These are phyloP conservation scores for Aquanectria penicillioides DNA, from an alignment of 2,329 filamentous ascomycete genomes.

Conservation along the genomic window DNA sequence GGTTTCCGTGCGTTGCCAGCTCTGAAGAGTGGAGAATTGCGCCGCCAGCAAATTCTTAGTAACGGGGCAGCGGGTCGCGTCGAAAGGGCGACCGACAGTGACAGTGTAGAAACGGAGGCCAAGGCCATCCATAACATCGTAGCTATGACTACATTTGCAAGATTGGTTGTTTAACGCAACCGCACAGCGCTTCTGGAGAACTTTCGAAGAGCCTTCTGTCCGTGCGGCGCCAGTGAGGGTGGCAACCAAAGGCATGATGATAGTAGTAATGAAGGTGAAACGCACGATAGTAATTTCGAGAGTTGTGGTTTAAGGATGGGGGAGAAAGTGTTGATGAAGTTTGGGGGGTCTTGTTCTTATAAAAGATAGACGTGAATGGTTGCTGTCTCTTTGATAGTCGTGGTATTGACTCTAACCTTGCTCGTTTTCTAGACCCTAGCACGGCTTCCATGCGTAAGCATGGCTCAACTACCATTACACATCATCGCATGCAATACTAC, in stretches of 20 bases:
- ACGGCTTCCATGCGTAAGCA: background rate
- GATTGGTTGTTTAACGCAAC: background rate
- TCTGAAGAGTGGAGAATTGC: background rate
- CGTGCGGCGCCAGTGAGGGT: background rate
- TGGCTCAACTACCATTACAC: background rate
- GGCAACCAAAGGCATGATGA: background rate
- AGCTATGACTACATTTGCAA: background rate
- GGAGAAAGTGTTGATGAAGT: no score
- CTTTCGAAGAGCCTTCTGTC: background rate
- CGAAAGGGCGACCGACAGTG: background rate
- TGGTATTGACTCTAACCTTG: no score
- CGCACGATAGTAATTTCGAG: background rate
- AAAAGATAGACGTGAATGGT: background rate
- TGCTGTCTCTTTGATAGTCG: background rate
- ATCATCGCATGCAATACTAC: background rate
- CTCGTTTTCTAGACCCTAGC: background rate
- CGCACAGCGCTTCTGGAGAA: background rate
- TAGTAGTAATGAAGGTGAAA: background rate
- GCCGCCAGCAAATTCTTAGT: background rate
- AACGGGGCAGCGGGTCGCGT: background rate
- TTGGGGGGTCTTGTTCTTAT: no score
- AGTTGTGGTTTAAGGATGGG: background rate
- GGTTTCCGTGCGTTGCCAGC: background rate
- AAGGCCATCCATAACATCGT: background rate
- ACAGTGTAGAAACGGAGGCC: conserved; percentile 1